Evolutionary conservation across 139 green algal genomes (phyloP), one percentile per base, ranked within the genome.

Genomic region (Picochlorum sp.): DNA sequence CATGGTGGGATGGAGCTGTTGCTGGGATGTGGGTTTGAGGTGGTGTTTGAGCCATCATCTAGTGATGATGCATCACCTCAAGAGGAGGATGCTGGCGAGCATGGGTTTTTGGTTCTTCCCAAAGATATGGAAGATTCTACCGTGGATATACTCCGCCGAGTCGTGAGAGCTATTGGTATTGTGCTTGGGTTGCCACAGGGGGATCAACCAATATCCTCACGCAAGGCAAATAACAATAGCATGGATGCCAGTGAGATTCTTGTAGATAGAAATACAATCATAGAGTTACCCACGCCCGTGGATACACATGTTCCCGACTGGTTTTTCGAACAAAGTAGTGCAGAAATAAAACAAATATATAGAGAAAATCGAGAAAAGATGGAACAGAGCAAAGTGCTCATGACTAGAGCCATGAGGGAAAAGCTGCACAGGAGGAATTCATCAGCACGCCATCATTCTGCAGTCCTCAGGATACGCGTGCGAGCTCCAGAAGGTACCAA

Each of bases 401-500:
- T 77, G 69, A 89, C 78, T 3, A 62, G 63, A 15, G 73, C 79
- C 18, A 76, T 67, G 66, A 54, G 78, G 26, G 76, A 86, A 37
- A 73, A 58, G 55, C 54, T 71, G 26, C 5, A 68, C 45, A 26
- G 45, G 45, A n/a, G 59, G 6, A n/a, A 62, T 23, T 3, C 15
- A 5, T 10, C 9, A 45, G 26, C 24, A 38, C 24, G 3, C 38
- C 34, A 15, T 58, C 28, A 15, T 4, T n/a, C 3, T 14, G 77
- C 77, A 11, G 15, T 54, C 16, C n/a, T 54, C 47, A 65, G 54
- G 1, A 58, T 91, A 9, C 62, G 74, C 1, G 73, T 90, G 6
- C 66, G 81, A 8, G 79, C 90, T 47, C 85, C 85, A 20, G 85
- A 91, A 65, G 85, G 83, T 6, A 70, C 90, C 2, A 71, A 75